Base-by-base conservation (phyloP, 805 yeast genomes). In the Candida patagonica region DNA sequence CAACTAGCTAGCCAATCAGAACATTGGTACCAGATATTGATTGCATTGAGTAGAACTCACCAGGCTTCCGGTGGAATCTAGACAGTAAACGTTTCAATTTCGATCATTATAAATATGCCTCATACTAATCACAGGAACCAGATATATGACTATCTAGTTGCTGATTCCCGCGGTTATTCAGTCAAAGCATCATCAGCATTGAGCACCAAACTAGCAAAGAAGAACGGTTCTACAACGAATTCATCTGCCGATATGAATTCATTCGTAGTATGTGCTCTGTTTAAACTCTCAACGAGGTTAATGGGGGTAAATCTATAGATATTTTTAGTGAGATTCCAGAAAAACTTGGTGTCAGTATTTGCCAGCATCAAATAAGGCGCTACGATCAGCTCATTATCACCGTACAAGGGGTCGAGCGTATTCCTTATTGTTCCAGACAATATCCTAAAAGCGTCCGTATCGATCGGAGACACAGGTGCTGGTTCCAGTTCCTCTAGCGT, bases 381-480 rank as follows among this genome's bases (percentile, higher is more conserved):
- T 5, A 32, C 36, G 26, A 19, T 15, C 24, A 32, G 15, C 13
- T 26, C 29, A 6, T 26, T n/a, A n/a, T n/a, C n/a, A n/a, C n/a
- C n/a, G n/a, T n/a, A n/a, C n/a, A n/a, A n/a, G n/a, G n/a, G n/a
- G n/a, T 76, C 82, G 52, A 71, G 74, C 39, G 78, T 67, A 47
- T 74, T 70, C 50, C 79, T 70, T 27, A 76, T 64, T 10, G 76
- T 66, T 4, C 87, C 87, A 0, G 78, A 68, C 39, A 79, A 66
- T n/a, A 63, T 50, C 80, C 81, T 78, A 15, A 65, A 57, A 13
- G 45, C 38, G 35, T 27, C 36, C 33, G 43, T 37, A 35, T 35
- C 37, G n/a, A 16, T 22, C 13, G 51, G 76, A 0, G 77, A 62
- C 2, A 63, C 52, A 2, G 78, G 76, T 0, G 81, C 78, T 4